These are phyloP conservation scores for Trametes versicolor DNA, from an alignment of 1,284 basidiomycete species.

Conservation along the genomic window DNA sequence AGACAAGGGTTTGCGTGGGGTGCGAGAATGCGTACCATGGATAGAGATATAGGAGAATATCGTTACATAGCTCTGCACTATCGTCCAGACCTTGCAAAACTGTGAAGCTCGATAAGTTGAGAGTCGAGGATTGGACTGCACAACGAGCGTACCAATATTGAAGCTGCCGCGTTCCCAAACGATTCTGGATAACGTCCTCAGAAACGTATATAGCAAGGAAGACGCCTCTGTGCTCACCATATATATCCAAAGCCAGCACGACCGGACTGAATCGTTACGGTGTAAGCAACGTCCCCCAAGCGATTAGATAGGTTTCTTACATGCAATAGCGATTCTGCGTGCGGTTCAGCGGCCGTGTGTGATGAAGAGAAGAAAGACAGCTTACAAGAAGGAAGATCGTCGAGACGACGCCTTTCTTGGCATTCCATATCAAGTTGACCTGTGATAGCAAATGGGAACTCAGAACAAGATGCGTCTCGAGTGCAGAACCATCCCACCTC, in stretches of 20 bases:
- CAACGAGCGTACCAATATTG: slow-evolving; percentile 34
- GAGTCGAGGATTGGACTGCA: not conserved
- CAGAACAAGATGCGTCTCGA: too few relatives aligned
- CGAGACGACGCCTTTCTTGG: slow-evolving; percentile 41
- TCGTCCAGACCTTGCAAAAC: slow-evolving; percentile 46
- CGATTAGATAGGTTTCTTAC: slow-evolving; percentile 28
- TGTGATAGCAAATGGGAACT: slow-evolving; percentile 10
- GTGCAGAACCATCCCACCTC: slow-evolving; percentile 35
- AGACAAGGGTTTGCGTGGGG: not conserved
- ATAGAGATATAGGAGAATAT: slow-evolving; percentile 46
- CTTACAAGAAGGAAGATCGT: slow-evolving; percentile 43
- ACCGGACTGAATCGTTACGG: slow-evolving; percentile 37
- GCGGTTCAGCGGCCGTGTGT: not conserved
- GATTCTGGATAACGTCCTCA: slow-evolving; percentile 24
- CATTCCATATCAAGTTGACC: slow-evolving; percentile 43
- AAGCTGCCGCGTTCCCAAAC: slow-evolving; percentile 31
- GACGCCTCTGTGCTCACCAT: slow-evolving; percentile 33
- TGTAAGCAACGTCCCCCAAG: not conserved
- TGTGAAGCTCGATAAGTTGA: slow-evolving; percentile 10
- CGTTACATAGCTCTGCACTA: slow-evolving; percentile 42
- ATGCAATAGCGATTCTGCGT: slow-evolving; percentile 45
- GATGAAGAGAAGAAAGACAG: not conserved
- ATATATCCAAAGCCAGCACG: slow-evolving; percentile 44
- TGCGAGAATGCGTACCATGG: slow-evolving; percentile 36
- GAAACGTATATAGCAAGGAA: not conserved